Evolutionary conservation across 768 basidiomycete species (phyloP).

Genomic region (Suillus hirtellus): DNA sequence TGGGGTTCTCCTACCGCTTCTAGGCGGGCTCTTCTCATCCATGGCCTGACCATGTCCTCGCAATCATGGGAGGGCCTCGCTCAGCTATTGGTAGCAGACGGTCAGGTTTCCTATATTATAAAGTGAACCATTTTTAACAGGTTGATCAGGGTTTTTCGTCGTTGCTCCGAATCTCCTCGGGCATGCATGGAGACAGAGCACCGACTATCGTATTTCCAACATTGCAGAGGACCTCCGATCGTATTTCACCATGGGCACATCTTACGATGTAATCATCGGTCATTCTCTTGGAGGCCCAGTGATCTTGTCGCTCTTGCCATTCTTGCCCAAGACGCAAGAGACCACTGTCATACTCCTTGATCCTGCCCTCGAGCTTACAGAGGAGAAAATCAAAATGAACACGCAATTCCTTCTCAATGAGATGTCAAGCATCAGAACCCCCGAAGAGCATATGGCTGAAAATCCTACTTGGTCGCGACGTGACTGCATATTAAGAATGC

Average conservation of each 20-base stretch:
- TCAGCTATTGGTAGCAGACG: not conserved
- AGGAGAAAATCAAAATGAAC: not conserved
- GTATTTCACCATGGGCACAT: not conserved
- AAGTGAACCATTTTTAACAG: not conserved
- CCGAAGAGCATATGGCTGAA: not conserved
- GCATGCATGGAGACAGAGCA: slow-evolving; percentile 2
- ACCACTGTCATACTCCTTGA: not conserved
- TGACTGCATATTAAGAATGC: not conserved
- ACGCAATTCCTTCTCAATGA: not conserved
- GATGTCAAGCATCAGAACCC: not conserved
- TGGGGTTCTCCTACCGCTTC: not conserved
- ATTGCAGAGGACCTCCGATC: not conserved
- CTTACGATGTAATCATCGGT: not conserved
- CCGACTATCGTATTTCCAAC: not conserved
- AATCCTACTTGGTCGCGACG: slow-evolving; percentile 1
- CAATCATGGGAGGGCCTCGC: not conserved
- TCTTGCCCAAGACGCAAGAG: not conserved
- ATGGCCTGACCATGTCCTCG: not conserved
- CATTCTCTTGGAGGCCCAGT: not conserved
- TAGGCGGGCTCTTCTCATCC: not conserved
- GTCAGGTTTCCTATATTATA: not conserved
- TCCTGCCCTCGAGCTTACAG: not conserved
- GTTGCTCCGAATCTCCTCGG: slow-evolving; percentile 1
- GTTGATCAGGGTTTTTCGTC: not conserved
- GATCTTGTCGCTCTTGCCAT: not conserved